phyloP scores from a whole-genome alignment of 2,329 filamentous ascomycete genomes.

The Aspergillus pseudoviridinutans region DNA sequence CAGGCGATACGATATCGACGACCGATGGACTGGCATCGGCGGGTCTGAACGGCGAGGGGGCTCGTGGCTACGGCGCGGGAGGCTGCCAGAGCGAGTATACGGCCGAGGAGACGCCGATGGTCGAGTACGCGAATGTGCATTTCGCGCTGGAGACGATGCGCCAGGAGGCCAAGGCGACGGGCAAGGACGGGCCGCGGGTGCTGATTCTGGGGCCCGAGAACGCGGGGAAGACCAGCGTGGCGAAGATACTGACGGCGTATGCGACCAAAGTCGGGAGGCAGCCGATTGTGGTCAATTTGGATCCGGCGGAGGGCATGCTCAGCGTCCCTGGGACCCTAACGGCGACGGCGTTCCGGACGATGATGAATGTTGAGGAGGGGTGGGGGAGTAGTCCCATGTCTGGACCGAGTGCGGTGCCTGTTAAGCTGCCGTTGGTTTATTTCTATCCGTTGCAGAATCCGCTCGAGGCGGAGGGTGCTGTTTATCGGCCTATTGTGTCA shows the following conservation, averaged over 20 bases:
- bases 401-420: slow-evolving; percentile 79
- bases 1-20: slow-evolving; percentile 48
- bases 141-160: slow-evolving; percentile 76
- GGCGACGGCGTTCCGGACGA: slow-evolving; percentile 78
- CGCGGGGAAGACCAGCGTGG: slow-evolving; percentile 78
- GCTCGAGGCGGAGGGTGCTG: slow-evolving; percentile 62
- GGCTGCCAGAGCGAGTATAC: slow-evolving; percentile 65
- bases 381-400: slow-evolving; percentile 91
- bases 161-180: slow-evolving; percentile 51
- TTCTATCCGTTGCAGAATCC: slow-evolving; percentile 74
- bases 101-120: slow-evolving; percentile 76
- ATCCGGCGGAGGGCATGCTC: slow-evolving; percentile 75
- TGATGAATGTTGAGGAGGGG: slow-evolving; percentile 82
- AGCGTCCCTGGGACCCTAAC: slow-evolving; percentile 77
- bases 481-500: slow-evolving; percentile 72
- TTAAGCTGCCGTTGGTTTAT: slow-evolving; percentile 89
- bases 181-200: slow-evolving; percentile 68
- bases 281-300: slow-evolving; percentile 78
- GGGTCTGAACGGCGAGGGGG: slow-evolving; percentile 15
- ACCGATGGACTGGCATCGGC: slow-evolving; percentile 27
- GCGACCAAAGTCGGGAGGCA: slow-evolving; percentile 69
- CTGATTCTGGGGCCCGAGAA: slow-evolving; percentile 75
- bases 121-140: slow-evolving; percentile 79
- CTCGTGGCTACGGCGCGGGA: slow-evolving; percentile 45
- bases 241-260: slow-evolving; percentile 73